A percentile compares a stretch with the other conserved stretches of the same genome.
phyloP scores from a whole-genome alignment of 805 yeast species.

The Wickerhamiella nectarea region DNA sequence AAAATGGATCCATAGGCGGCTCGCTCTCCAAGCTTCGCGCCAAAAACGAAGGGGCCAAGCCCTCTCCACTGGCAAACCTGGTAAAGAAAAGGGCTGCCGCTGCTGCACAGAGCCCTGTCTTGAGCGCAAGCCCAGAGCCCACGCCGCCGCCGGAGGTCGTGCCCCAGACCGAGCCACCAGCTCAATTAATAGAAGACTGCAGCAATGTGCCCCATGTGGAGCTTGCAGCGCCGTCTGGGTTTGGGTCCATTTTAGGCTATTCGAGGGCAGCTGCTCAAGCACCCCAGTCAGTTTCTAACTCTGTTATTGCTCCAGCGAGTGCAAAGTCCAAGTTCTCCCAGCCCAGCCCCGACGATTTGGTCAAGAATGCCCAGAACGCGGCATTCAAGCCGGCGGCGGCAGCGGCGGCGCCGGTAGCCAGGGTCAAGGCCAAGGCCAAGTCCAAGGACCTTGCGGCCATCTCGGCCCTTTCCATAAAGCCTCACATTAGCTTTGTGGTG shows the following conservation, averaged over 20 bases:
- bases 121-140: not conserved
- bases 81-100: not conserved
- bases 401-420: not conserved
- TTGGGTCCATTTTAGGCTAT: constrained; percentile 9
- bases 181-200: not conserved
- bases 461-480: constrained; percentile 27
- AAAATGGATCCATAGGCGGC: not conserved
- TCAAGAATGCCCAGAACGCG: constrained; percentile 41
- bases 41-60: not conserved
- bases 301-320: constrained; percentile 8
- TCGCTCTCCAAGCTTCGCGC: constrained; percentile 3
- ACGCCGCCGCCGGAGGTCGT: not conserved
- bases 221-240: constrained; percentile 8
- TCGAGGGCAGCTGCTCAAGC: not conserved
- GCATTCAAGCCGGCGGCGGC: constrained; percentile 15
- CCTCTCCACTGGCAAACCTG: constrained; percentile 10
- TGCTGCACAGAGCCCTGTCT: not conserved
- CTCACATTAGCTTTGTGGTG: constrained; percentile 57
- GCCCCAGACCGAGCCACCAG: not conserved
- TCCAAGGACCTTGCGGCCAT: constrained; percentile 9
- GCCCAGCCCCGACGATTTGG: constrained; percentile 76
- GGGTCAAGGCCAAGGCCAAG: constrained; percentile 9
- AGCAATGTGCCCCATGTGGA: not conserved
- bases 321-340: constrained; percentile 38
- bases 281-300: constrained; percentile 13